Percentiles rank a stretch among this genome's conserved stretches.
Evolutionary conservation across 768 basidiomycete genomes (phyloP).

Genomic region (Podaxis mareebaensis): DNA sequence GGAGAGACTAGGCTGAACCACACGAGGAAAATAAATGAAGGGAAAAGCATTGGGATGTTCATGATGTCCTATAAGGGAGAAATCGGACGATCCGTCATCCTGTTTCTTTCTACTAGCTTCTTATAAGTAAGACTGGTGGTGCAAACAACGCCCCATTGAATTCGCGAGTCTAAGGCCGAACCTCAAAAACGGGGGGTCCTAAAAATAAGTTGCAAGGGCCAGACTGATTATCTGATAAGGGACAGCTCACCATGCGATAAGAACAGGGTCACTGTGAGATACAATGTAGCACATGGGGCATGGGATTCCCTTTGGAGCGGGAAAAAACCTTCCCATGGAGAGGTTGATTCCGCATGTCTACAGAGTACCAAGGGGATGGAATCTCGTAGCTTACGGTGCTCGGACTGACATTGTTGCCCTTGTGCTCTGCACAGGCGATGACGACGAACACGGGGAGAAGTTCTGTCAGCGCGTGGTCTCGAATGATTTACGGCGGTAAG

Average conservation of each 20-base stretch:
- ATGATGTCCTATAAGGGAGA: not conserved
- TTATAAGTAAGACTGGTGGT: not conserved
- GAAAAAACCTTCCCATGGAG: not conserved
- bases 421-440: too few relatives aligned
- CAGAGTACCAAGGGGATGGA: too few relatives aligned
- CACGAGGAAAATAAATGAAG: constrained; percentile 27
- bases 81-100: not conserved
- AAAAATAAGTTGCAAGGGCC: not conserved
- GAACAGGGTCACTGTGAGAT: not conserved
- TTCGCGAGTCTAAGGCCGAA: not conserved
- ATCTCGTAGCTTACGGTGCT: too few relatives aligned
- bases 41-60: constrained; percentile 3
- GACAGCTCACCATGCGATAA: constrained; percentile 4
- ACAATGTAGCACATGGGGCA: not conserved
- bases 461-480: not conserved
- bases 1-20: constrained; percentile 35
- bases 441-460: too few relatives aligned
- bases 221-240: constrained; percentile 15
- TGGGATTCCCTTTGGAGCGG: not conserved
- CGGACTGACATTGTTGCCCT: too few relatives aligned
- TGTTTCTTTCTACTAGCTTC: not conserved
- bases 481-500: not conserved
- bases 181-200: not conserved
- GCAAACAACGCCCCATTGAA: not conserved
- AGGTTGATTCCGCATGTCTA: not conserved